Evolutionary conservation across 306 rosid species (phyloP).

Genomic region (Begonia loranthoides): DNA sequence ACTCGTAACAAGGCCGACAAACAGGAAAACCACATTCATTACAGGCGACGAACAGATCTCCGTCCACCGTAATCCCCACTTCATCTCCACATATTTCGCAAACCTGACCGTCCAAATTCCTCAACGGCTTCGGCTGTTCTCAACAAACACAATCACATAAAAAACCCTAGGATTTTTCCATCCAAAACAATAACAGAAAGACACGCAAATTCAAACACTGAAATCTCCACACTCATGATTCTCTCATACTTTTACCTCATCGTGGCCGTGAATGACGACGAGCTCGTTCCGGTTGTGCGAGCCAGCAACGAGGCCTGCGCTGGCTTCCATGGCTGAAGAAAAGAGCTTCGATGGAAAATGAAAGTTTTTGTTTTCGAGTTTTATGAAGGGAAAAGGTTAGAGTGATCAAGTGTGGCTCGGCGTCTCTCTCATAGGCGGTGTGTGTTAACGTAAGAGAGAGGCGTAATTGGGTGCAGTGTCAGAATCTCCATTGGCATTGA

Average conservation of each 20-base stretch:
- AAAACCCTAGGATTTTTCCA: background rate
- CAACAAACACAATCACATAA: slow-evolving; percentile 1
- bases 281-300: slow-evolving; percentile 84
- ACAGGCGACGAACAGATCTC: slow-evolving; percentile 91
- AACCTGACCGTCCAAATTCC: slow-evolving; percentile 89
- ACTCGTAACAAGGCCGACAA: slow-evolving; percentile 92
- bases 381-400: slow-evolving; percentile 16
- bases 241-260: slow-evolving; percentile 38
- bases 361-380: slow-evolving; percentile 11
- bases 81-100: slow-evolving; percentile 97
- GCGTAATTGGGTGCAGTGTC: slow-evolving; percentile 65
- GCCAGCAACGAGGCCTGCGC: slow-evolving; percentile 87
- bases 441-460: slow-evolving; percentile 34
- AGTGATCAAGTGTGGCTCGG: slow-evolving; percentile 5
- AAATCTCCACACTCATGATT: background rate
- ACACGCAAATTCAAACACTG: background rate
- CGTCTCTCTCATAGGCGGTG: slow-evolving; percentile 26
- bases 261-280: slow-evolving; percentile 71
- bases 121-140: slow-evolving; percentile 79
- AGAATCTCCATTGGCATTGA: slow-evolving; percentile 66
- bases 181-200: too few relatives aligned
- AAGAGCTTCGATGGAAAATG: slow-evolving; percentile 13
- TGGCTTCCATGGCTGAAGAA: slow-evolving; percentile 38
- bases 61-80: slow-evolving; percentile 80
- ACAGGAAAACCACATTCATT: slow-evolving; percentile 95